phyloP scores from a whole-genome alignment of 768 basidiomycete genomes.

The Psilocybe sp. region DNA sequence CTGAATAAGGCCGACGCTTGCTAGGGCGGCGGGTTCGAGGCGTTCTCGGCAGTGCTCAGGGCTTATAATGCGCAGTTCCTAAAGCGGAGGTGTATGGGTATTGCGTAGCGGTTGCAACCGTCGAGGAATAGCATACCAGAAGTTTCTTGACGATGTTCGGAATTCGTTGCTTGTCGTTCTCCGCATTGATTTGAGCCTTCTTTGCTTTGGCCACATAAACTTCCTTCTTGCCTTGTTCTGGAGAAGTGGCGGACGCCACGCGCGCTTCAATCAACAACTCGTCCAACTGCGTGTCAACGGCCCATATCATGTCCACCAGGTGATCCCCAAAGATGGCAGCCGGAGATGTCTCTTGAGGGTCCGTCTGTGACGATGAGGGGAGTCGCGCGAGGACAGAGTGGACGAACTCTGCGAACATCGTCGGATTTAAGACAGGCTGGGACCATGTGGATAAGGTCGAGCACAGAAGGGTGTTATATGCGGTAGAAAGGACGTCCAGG shows the following conservation, averaged over 20 bases:
- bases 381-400: constrained; percentile 56
- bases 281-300: constrained; percentile 74
- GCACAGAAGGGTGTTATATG: constrained; percentile 66
- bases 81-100: constrained; percentile 6
- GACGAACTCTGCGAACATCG: constrained; percentile 60
- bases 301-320: constrained; percentile 81
- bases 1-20: constrained; percentile 62
- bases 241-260: constrained; percentile 30
- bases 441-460: constrained; percentile 59
- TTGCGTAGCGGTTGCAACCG: neutral
- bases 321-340: constrained; percentile 57
- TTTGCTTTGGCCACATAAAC: constrained; percentile 33
- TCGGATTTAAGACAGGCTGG: constrained; percentile 42
- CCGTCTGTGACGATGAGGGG: constrained; percentile 68
- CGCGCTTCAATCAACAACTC: constrained; percentile 62
- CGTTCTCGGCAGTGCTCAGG: constrained; percentile 68
- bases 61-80: constrained; percentile 60
- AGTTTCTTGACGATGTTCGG: constrained; percentile 57
- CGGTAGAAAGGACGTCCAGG: constrained; percentile 57
- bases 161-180: constrained; percentile 63
- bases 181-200: constrained; percentile 49
- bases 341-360: constrained; percentile 45
- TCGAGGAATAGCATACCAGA: constrained; percentile 41
- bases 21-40: constrained; percentile 63
- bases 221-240: constrained; percentile 30